A percentile compares a stretch with the other conserved stretches of the same genome.
Evolutionary conservation across 345 rosid genomes (phyloP).

Genomic region (Eucalyptus lansdowneana): DNA sequence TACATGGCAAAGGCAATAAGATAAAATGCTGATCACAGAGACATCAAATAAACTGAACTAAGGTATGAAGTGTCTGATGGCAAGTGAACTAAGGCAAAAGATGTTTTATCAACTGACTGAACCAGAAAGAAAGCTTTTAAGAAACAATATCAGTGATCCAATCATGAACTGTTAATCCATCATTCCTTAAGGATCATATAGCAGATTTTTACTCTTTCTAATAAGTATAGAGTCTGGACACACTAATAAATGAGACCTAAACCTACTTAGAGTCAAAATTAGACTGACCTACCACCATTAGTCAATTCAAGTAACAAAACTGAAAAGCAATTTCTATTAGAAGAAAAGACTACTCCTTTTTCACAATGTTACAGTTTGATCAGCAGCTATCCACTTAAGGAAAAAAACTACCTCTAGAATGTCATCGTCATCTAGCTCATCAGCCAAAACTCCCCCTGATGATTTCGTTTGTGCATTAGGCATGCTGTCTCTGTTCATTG

Average conservation of each 20-base stretch:
- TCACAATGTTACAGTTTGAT: background rate
- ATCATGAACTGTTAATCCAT: background rate
- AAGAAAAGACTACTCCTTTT: background rate
- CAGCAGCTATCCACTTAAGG: background rate
- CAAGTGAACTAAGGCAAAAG: background rate
- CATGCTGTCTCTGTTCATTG: constrained; percentile 10
- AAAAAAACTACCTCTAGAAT: constrained; percentile 50
- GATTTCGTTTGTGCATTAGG: constrained; percentile 11
- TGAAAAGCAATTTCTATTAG: background rate
- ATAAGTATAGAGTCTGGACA: background rate
- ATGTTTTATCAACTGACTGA: background rate
- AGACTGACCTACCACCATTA: background rate
- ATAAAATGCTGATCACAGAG: background rate
- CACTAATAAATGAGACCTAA: background rate
- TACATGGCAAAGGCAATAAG: background rate
- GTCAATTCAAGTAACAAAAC: background rate
- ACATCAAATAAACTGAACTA: background rate
- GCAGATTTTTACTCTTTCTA: background rate
- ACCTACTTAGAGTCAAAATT: background rate
- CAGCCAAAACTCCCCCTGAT: constrained; percentile 24
- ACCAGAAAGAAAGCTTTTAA: background rate
- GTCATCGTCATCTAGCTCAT: constrained; percentile 78
- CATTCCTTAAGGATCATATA: background rate
- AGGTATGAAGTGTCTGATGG: background rate
- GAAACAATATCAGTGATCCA: background rate